phyloP scores from a whole-genome alignment of 2,329 filamentous ascomycete genomes.

The Blumeria hordei region DNA sequence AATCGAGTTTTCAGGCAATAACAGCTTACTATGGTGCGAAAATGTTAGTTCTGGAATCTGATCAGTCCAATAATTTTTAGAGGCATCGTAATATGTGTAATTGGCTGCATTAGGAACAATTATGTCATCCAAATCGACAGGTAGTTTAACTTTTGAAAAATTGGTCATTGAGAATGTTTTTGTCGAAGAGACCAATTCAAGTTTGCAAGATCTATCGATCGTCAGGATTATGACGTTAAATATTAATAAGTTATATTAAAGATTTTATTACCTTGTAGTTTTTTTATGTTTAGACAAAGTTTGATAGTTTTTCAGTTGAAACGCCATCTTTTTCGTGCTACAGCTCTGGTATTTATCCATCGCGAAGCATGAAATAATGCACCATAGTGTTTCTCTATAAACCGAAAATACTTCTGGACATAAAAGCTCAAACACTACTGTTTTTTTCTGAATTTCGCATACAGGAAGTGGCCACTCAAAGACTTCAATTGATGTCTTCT shows the following conservation, averaged over 20 bases:
- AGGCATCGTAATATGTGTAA: slow-evolving; percentile 13
- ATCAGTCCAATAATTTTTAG: background rate
- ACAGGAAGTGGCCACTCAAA: slow-evolving; percentile 26
- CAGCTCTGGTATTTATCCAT: no score
- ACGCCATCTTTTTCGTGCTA: no score
- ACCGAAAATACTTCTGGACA: slow-evolving; percentile 20
- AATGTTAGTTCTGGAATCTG: slow-evolving; percentile 10
- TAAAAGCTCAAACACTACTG: slow-evolving; percentile 25
- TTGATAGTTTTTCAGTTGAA: no score
- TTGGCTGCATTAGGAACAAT: slow-evolving; percentile 11
- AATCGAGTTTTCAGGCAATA: slow-evolving; percentile 14
- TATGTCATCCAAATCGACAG: slow-evolving; percentile 9
- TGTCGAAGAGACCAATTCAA: slow-evolving; percentile 13
- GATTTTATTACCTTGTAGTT: background rate
- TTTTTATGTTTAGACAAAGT: background rate
- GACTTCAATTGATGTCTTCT: slow-evolving; percentile 19
- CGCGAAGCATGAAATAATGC: slow-evolving; percentile 17
- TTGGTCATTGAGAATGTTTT: slow-evolving; percentile 15
- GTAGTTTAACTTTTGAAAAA: slow-evolving; percentile 12
- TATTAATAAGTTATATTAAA: background rate
- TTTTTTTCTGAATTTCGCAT: slow-evolving; percentile 15
- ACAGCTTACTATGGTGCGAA: slow-evolving; percentile 15
- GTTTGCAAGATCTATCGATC: background rate
- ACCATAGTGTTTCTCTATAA: slow-evolving; percentile 28
- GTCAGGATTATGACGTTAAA: background rate